Evolutionary conservation across 2,329 filamentous ascomycete species (phyloP), one percentile per base, ranked within the genome.

Genomic region (Incumbomyces delicatus): DNA sequence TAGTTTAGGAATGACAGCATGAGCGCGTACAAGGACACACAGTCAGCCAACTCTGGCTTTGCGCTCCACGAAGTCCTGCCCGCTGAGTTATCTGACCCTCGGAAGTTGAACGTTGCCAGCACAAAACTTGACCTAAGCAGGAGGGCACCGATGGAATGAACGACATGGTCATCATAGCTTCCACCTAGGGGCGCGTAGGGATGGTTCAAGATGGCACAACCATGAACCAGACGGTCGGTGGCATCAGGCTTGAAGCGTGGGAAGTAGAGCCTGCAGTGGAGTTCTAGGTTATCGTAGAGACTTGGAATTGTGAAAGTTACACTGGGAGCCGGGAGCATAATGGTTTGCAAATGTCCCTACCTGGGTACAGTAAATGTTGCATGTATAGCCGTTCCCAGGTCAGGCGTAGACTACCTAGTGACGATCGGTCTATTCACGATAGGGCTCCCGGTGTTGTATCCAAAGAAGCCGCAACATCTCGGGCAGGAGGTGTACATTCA

Each of bases 171-270:
- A 61, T 96, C 86, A 60, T 81, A 92, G 63, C 72, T 81, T 4
- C 90, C 92, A 3, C 92, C 92, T 43, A 96, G 70, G 0, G 87
- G 82, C 30, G 87, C 87, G 61, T 96, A 96, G 0, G 92, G 90
- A 63, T 96, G 92, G 11, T 89, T 89, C 33, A 96, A 69, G 2
- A 95, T 71, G 0, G 80, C 80, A 35, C 54, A 57, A 2, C 73
- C 77, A 50, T 65, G 71, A 49, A 44, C 4, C 6, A 7, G 22
- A 7, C 3, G 16, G 63, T 68, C 39, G 50, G 59, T 64, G 63
- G 68, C 18, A 5, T 46, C 51, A 39, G 50, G 47, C n/a, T 46
- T 6, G 5, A 29, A n/a, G 10, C 32, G 66, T 56, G 84, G 83
- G 57, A 92, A 82, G 64, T 92, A 94, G 50, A 96, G 67, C 48